phyloP scores from a whole-genome alignment of 768 basidiomycete genomes.

The Leucosporidium yakuticum region DNA sequence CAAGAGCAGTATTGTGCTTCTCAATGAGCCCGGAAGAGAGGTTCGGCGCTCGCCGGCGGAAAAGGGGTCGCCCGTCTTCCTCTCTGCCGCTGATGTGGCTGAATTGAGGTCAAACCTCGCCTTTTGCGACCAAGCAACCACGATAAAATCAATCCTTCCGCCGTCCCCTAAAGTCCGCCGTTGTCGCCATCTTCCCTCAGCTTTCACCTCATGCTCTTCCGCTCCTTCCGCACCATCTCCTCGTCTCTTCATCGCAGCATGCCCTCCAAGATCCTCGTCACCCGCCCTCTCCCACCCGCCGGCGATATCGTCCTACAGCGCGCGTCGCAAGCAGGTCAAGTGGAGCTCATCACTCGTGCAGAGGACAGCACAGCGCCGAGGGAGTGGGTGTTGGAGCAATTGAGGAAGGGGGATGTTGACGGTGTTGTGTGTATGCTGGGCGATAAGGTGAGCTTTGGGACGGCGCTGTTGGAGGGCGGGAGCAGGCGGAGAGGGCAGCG shows the following conservation, averaged over 20 bases:
- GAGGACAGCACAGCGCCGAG: slow-evolving; percentile 57
- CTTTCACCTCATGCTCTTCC: no score
- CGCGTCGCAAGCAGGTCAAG: slow-evolving; percentile 8
- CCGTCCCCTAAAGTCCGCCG: no score
- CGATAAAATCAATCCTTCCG: no score
- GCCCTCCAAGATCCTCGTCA: slow-evolving; percentile 39
- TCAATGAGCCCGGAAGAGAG: no score
- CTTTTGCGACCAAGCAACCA: no score
- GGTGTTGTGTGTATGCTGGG: slow-evolving; percentile 55
- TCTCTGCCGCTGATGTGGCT: no score
- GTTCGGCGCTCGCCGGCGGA: no score
- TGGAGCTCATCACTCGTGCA: slow-evolving; percentile 52
- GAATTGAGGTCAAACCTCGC: no score
- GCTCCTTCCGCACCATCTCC: no score
- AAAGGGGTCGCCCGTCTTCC: no score
- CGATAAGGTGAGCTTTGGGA: slow-evolving; percentile 33
- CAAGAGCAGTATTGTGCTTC: no score
- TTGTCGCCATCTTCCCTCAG: no score
- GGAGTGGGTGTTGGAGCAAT: slow-evolving; percentile 67
- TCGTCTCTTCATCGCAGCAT: background rate
- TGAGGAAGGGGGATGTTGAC: slow-evolving; percentile 52
- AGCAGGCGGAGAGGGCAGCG: background rate
- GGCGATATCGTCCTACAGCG: slow-evolving; percentile 34
- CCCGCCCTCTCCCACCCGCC: slow-evolving; percentile 33
- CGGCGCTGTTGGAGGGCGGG: background rate